phyloP scores from a whole-genome alignment of 2,329 filamentous ascomycete species.

The Sarocladium brachiariae region DNA sequence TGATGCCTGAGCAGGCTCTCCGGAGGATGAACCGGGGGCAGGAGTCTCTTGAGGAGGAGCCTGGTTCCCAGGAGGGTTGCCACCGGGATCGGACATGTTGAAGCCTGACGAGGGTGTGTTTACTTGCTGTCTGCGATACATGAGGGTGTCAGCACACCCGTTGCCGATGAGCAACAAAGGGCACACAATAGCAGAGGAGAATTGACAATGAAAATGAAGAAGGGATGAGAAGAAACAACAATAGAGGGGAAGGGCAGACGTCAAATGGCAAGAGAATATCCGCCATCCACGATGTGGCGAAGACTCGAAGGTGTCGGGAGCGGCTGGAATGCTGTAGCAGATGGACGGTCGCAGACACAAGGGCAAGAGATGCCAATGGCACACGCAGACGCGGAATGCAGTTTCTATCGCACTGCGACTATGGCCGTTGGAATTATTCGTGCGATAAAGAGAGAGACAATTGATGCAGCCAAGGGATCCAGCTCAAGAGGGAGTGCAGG shows the following conservation, averaged over 20 bases:
- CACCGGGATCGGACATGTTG: slow-evolving; percentile 7
- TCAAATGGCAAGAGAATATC: not conserved
- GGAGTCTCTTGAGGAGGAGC: slow-evolving; percentile 14
- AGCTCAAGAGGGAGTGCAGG: not conserved
- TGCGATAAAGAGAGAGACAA: not conserved
- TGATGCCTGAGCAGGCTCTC: slow-evolving; percentile 11
- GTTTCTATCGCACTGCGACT: not conserved
- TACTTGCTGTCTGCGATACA: slow-evolving; percentile 11
- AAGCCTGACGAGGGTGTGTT: slow-evolving; percentile 9
- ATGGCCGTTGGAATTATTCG: not conserved
- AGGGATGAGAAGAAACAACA: not conserved
- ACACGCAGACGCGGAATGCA: slow-evolving; percentile 3
- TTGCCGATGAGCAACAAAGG: not conserved
- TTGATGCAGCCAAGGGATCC: not conserved
- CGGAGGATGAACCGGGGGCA: slow-evolving; percentile 10
- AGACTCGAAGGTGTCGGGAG: not conserved
- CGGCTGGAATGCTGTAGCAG: not conserved
- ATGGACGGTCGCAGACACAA: slow-evolving; percentile 4
- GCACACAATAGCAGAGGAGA: not conserved
- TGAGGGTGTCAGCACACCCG: slow-evolving; percentile 1
- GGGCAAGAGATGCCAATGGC: not conserved
- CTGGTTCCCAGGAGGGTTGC: slow-evolving; percentile 10
- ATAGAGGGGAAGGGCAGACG: not conserved
- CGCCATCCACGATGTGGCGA: not conserved
- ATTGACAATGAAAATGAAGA: not conserved